Evolutionary conservation across 1,139 yeast genomes (phyloP).

Genomic region (Sugiyamaella xylanicola): DNA sequence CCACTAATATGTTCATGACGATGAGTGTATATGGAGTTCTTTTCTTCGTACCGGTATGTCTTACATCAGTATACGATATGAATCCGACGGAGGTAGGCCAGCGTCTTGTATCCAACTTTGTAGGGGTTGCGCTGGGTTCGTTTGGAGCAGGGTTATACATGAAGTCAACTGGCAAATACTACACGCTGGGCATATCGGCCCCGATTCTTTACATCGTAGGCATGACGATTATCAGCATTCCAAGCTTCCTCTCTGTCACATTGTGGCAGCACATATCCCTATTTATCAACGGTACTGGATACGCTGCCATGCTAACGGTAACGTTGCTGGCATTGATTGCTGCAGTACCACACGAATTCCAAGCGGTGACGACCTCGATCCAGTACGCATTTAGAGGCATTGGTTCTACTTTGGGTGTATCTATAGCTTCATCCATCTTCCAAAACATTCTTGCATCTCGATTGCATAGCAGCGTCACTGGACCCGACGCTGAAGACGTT

Average conservation of each 20-base stretch:
- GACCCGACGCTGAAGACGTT: constrained; percentile 40
- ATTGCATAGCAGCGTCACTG: constrained; percentile 45
- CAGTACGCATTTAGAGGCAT: constrained; percentile 75
- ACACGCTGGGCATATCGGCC: constrained; percentile 50
- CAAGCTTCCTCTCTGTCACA: constrained; percentile 46
- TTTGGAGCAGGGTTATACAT: constrained; percentile 69
- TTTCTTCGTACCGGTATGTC: constrained; percentile 67
- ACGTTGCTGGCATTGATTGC: constrained; percentile 70
- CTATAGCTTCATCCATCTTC: constrained; percentile 68
- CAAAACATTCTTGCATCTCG: constrained; percentile 45
- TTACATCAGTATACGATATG: constrained; percentile 57
- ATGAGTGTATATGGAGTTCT: constrained; percentile 58
- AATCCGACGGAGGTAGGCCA: constrained; percentile 63
- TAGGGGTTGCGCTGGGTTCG: constrained; percentile 71
- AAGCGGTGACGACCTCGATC: constrained; percentile 74
- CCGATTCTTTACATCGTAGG: constrained; percentile 55
- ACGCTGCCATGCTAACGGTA: constrained; percentile 63
- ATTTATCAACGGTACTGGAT: constrained; percentile 58
- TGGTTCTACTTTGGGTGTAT: constrained; percentile 72
- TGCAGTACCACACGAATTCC: constrained; percentile 59
- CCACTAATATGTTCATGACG: constrained; percentile 65
- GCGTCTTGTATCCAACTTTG: constrained; percentile 64
- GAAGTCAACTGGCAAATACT: constrained; percentile 69
- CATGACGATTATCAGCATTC: constrained; percentile 35
- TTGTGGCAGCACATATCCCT: constrained; percentile 57